These are phyloP conservation scores for Borealophlyctis nickersoniae DNA, from an alignment of 192 early-diverging fungal species.

Conservation along the genomic window DNA sequence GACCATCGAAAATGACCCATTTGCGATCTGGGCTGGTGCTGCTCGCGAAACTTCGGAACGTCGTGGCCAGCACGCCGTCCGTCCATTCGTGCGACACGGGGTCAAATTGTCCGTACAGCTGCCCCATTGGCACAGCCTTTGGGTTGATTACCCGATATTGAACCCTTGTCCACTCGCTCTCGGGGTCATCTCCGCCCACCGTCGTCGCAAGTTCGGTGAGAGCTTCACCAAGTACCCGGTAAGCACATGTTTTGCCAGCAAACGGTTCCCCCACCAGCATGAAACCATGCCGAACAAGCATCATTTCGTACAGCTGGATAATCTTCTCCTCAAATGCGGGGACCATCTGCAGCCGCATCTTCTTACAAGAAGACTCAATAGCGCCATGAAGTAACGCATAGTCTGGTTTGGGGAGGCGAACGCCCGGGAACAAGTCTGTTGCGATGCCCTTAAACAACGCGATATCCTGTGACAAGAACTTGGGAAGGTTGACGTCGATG, in stretches of 20 bases:
- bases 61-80: constrained; percentile 57
- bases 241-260: constrained; percentile 57
- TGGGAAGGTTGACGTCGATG: constrained; percentile 63
- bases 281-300: constrained; percentile 62
- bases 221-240: constrained; percentile 57
- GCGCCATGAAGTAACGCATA: constrained; percentile 48
- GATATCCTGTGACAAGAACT: constrained; percentile 64
- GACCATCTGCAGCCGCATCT: constrained; percentile 49
- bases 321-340: constrained; percentile 61
- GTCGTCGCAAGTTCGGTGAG: constrained; percentile 40
- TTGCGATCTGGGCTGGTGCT: constrained; percentile 54
- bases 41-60: constrained; percentile 50
- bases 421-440: constrained; percentile 59
- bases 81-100: constrained; percentile 63
- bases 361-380: constrained; percentile 46
- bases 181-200: constrained; percentile 27
- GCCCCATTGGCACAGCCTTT: constrained; percentile 61
- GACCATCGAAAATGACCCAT: constrained; percentile 67
- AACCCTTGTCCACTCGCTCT: constrained; percentile 49
- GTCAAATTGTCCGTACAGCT: constrained; percentile 63
- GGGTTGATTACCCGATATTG: constrained; percentile 59
- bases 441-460: constrained; percentile 60
- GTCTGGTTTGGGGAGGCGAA: constrained; percentile 57
- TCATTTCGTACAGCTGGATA: constrained; percentile 66
- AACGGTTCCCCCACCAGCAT: constrained; percentile 65